Evolutionary conservation across 345 rosid species (phyloP), one percentile per base, ranked within the genome.

Genomic region (Salix viminalis): DNA sequence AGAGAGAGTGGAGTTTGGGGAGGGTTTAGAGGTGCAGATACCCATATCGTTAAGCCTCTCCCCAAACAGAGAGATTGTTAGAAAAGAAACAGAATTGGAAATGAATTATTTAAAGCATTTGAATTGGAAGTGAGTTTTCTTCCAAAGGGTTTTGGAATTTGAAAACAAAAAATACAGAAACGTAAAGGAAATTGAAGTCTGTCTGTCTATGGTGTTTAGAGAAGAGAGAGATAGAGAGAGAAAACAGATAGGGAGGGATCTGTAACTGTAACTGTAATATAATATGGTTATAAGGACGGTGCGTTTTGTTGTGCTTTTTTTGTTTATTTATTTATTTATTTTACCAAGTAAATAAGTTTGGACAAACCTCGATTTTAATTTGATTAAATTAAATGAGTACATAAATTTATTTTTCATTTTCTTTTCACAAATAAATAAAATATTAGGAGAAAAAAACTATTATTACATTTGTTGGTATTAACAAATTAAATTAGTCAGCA

Each of bases 11-110:
- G 85, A 79, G 80, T 82, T 78, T 24, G 90, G 82, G 73, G 85
- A 83, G 74, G 96, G 80, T 77, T 90, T 94, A 32, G 97, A 94
- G 72, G 73, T 86, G 83, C 97, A 94, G 65, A 90, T 83, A 81
- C 98, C 98, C 98, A 94, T 93, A 78, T 74, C 23, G 75, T 28
- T 46, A 66, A 65, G 28, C 48, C 23, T 67, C 81, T 67, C 81
- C 83, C 84, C 87, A 70, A 70, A 73, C 76, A 74, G 65, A 75
- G 67, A 42, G 71, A 2, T 48, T 36, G 60, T 50, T 16, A 12
- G 37, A 21, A 18, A 24, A 30, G 41, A 42, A 69, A 67, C 69
- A 11, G 44, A 39, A 10, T 69, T 69, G 50, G 52, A 26, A 62
- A 42, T 44, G 75, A 21, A 52, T 28, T 66, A 36, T 16, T 66